Conservation (phyloP, 2,329 filamentous ascomycete species). For the Penicillium crustosum region DNA sequence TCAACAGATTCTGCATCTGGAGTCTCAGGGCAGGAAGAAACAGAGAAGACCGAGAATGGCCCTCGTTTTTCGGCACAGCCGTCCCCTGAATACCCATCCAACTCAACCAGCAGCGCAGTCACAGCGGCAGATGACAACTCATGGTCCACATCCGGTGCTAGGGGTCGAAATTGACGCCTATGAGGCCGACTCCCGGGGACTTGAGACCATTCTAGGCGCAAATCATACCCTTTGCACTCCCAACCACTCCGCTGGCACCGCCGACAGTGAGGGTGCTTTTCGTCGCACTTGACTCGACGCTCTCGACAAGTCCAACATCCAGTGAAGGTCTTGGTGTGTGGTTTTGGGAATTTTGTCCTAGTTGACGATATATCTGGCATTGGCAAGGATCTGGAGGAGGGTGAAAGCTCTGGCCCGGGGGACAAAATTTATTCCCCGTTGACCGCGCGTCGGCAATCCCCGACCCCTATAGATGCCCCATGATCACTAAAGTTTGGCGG, state of each 20-base stretch:
- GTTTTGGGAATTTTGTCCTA: slow-evolving; percentile 16
- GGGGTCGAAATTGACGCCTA: slow-evolving; percentile 16
- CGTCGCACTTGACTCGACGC: slow-evolving; percentile 27
- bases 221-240: slow-evolving; percentile 23
- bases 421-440: slow-evolving; percentile 6
- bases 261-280: slow-evolving; percentile 21
- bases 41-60: slow-evolving; percentile 27
- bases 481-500: neutral
- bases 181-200: slow-evolving; percentile 14
- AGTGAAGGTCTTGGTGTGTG: slow-evolving; percentile 26
- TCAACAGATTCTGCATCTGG: neutral
- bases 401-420: slow-evolving; percentile 6
- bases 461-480: slow-evolving; percentile 5
- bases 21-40: neutral
- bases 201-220: slow-evolving; percentile 26
- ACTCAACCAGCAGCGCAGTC: slow-evolving; percentile 18
- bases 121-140: slow-evolving; percentile 20
- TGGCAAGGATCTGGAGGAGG: slow-evolving; percentile 8
- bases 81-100: slow-evolving; percentile 19
- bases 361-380: slow-evolving; percentile 15
- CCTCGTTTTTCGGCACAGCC: slow-evolving; percentile 19
- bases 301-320: slow-evolving; percentile 28
- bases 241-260: slow-evolving; percentile 24
- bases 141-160: slow-evolving; percentile 1
- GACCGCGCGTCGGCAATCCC: slow-evolving; percentile 10